Base-by-base conservation (phyloP, 2,329 filamentous ascomycete genomes). In the Aspergillus awamori region DNA sequence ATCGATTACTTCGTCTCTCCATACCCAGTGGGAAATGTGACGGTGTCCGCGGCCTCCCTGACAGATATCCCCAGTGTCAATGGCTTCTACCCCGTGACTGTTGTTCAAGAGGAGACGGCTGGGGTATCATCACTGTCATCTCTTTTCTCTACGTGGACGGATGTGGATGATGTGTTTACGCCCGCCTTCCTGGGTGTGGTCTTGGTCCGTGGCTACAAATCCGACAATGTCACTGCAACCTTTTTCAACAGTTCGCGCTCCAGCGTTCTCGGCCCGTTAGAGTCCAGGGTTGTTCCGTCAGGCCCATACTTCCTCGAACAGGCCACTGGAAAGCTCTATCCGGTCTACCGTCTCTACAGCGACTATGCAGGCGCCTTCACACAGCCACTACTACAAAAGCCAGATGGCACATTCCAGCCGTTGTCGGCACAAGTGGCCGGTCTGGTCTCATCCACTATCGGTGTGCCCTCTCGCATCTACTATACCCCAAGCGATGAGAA, bases 381-480 rank as follows among this genome's bases (percentile, higher is more conserved):
- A 2, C 53, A 55, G n/a, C 38, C 53, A 2, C 53, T 55, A 4
- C 38, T 55, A 8, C 53, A 55, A 38, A 55, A 55, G 53, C 38
- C 53, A 28, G 53, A 55, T 4, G 39, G 53, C 4, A 55, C 53
- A 5, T 55, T 55, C 24, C 53, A 55, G 38, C 13, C 53, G n/a
- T 38, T 55, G 24, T 55, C 53, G 1, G 53, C 53, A 3, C 53
- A 55, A 24, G 38, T 55, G 5, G 53, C 53, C 15, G 57, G 57
- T 8, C 33, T 55, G 11, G 47, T 47, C 1, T 56, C 80, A 58
- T 63, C 80, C 22, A 81, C 76, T 8, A 77, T 82, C 39, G 81
- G 76, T 11, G 86, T 89, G 0, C 86, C 86, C 2, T 88, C 86
- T 2, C 79, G 86, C 5, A 75, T 89, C 0, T 88, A 88, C 74